These are phyloP conservation scores for Periconia sp. DNA, from an alignment of 2,329 filamentous ascomycete genomes.

Conservation along the genomic window DNA sequence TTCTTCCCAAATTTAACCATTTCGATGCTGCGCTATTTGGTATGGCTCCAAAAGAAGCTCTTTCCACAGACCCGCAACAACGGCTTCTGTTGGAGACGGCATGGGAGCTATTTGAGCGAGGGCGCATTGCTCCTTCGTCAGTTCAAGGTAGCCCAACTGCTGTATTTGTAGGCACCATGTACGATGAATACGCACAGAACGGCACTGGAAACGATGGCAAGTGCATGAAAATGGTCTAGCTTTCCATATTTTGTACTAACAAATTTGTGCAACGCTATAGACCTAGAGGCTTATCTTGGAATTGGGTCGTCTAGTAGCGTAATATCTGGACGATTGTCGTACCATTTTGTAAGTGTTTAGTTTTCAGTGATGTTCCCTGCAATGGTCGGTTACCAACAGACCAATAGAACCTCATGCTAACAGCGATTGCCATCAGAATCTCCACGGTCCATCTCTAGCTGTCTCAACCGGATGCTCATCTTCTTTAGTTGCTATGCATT, in stretches of 20 bases:
- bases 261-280: not conserved
- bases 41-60: not conserved
- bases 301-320: not conserved
- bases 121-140: not conserved
- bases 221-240: too few relatives aligned
- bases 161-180: not conserved
- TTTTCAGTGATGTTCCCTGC: not conserved
- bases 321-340: not conserved
- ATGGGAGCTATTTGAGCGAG: not conserved
- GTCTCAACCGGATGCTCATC: not conserved
- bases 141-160: not conserved
- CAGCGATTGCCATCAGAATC: not conserved
- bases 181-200: not conserved
- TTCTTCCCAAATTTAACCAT: not conserved
- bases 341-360: not conserved
- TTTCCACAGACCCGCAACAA: not conserved
- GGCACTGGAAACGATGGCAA: not conserved
- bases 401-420: too few relatives aligned
- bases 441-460: not conserved
- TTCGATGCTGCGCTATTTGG: not conserved
- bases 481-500: not conserved
- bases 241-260: not conserved
- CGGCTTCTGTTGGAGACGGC: not conserved
- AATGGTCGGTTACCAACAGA: too few relatives aligned
- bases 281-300: not conserved